phyloP scores from a whole-genome alignment of 2,329 filamentous ascomycete species.

The Microcyclospora tardicrescens region DNA sequence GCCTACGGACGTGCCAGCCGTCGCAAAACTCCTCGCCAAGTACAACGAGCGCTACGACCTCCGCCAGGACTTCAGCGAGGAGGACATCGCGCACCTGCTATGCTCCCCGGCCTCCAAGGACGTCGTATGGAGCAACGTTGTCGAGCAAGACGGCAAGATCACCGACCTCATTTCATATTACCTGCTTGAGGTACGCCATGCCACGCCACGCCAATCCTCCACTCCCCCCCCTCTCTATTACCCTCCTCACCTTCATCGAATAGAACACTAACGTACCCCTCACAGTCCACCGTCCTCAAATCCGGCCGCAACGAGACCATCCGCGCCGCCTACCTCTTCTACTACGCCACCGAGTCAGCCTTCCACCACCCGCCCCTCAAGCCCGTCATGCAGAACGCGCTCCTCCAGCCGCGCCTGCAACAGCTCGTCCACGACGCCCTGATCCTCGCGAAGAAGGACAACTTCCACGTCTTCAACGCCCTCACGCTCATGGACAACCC shows the following conservation, averaged over 20 bases:
- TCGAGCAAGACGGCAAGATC: slow-evolving; percentile 62
- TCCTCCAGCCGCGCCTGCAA: slow-evolving; percentile 68
- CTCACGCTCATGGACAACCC: slow-evolving; percentile 88
- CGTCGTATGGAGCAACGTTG: slow-evolving; percentile 88
- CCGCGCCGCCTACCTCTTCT: slow-evolving; percentile 89
- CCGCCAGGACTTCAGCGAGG: slow-evolving; percentile 64
- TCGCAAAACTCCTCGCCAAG: slow-evolving; percentile 59
- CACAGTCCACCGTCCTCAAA: slow-evolving; percentile 72
- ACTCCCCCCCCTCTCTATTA: background rate
- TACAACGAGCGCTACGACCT: slow-evolving; percentile 75
- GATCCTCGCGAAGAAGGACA: slow-evolving; percentile 67
- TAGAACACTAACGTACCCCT: background rate
- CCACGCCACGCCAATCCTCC: too few species aligned
- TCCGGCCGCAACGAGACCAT: slow-evolving; percentile 61
- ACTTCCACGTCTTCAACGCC: slow-evolving; percentile 95
- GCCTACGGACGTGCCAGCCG: slow-evolving; percentile 60
- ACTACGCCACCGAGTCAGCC: slow-evolving; percentile 78
- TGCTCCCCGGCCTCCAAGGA: slow-evolving; percentile 62
- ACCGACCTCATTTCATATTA: slow-evolving; percentile 98
- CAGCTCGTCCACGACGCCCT: slow-evolving; percentile 70
- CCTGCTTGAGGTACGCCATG: slow-evolving; percentile 52
- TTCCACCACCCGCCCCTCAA: slow-evolving; percentile 36
- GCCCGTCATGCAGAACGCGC: slow-evolving; percentile 21
- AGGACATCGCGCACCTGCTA: slow-evolving; percentile 82
- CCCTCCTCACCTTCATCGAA: too few species aligned